Base-by-base conservation (phyloP, 768 basidiomycete genomes). In the Leccinum broughii region DNA sequence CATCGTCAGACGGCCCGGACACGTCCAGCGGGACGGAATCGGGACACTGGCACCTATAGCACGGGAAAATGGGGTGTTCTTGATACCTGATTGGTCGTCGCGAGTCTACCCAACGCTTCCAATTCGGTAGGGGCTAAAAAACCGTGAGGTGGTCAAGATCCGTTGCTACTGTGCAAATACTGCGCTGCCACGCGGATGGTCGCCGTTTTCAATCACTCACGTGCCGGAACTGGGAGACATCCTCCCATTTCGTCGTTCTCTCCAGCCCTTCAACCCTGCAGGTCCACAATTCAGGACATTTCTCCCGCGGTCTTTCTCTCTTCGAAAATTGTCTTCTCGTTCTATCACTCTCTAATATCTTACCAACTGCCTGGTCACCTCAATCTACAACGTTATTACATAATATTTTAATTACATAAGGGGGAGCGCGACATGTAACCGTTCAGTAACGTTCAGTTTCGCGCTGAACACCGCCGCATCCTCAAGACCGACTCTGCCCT, bases 131-230 rank as follows among this genome's bases (percentile, higher is more conserved):
- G 34, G 32, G 13, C 34, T 35, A 13, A 35, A 35, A 35, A 35
- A 32, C 11, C 13, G 13, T 13, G 37, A 28, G 22, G 22, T 15
- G 6, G n/a, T 32, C 32, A 32, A 6, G 48, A 28, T 11, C 14
- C 11, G 13, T 57, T 14, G 34, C 48, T 14, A 35, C n/a, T 59
- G n/a, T n/a, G 17, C 17, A 7, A 15, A 32, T 32, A 32, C 32
- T 22, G 48, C 64, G 66, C 56, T 48, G 61, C 61, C 54, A n/a
- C 56, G 24, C 64, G 64, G 64, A 32, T 32, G 11, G 39, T 56
- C 46, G 7, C 57, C 64, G 64, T 11, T 35, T 35, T 24, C 48
- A 28, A 35, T 37, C 2, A 20, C 49, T 9, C 22, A 53, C 51
- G 37, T 54, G 3, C 34, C 34, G 34, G 13, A 35, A 35, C 34